Base-by-base conservation (phyloP, 129 eudicot species). In the Apium graveolens region DNA sequence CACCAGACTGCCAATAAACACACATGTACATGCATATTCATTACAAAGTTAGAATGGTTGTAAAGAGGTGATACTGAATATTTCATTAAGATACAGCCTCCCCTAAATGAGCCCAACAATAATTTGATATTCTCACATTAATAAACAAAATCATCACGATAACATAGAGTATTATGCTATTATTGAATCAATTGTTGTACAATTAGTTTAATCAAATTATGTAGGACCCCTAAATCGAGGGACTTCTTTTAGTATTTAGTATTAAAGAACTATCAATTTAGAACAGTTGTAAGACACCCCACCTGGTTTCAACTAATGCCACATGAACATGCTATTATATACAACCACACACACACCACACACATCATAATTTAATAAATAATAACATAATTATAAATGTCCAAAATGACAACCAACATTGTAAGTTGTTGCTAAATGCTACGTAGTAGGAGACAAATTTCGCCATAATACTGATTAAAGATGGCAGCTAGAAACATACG, bases 151-250 rank as follows among this genome's bases (percentile, higher is more conserved):
- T n/a, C 37, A 3, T 43, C 76, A 73, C 76, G 18, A 73, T 17
- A 73, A 41, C 35, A 66, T 66, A 12, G 14, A 5, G 10, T 74
- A 44, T 74, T 44, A 44, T 43, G 57, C 45, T 20, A 29, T 46
- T 6, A 66, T 66, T 66, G 32, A 60, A 60, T 60, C 68, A 60
- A 60, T n/a, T 60, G 65, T 60, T n/a, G 31, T n/a, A 42, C 20
- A 73, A 41, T 41, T 73, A 73, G 53, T 42, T 74, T 74, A 74
- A 43, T 74, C 41, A 74, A 27, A 73, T 38, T 24, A 73, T 1
- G 31, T 42, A 42, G 37, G 38, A 34, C 20, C 49, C 49, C 39
- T 27, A 44, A 45, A 26, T 44, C 3, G n/a, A 11, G 60, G 60
- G 34, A 44, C 7, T 45, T 31, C 0, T 63, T 16, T 46, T 5